A percentile compares a stretch with the other conserved stretches of the same genome.
Evolutionary conservation across 768 basidiomycete genomes (phyloP).

Genomic region (Rhodocollybia butyracea): DNA sequence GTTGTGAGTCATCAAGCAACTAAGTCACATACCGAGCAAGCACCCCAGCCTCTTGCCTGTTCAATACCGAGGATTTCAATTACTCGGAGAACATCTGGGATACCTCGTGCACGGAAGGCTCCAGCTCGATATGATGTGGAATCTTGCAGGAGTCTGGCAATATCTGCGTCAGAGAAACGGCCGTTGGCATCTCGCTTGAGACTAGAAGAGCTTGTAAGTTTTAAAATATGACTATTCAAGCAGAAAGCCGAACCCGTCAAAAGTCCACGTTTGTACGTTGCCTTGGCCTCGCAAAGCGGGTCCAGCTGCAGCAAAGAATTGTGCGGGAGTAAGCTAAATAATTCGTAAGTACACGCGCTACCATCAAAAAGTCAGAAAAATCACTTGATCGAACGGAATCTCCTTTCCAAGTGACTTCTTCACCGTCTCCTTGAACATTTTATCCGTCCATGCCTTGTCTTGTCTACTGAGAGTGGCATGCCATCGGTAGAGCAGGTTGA

Average conservation of each 20-base stretch:
- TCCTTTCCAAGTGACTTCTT: not conserved
- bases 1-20: not conserved
- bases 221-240: not conserved
- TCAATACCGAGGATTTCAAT: constrained; percentile 57
- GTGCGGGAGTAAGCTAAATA: not conserved
- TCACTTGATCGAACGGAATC: not conserved
- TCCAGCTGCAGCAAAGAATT: not conserved
- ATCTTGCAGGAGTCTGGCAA: constrained; percentile 43
- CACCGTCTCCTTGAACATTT: constrained; percentile 32
- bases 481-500: constrained; percentile 59
- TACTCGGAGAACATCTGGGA: constrained; percentile 42
- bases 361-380: not conserved
- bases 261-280: constrained; percentile 39
- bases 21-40: constrained; percentile 31
- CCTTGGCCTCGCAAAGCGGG: not conserved
- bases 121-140: constrained; percentile 45
- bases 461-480: constrained; percentile 48
- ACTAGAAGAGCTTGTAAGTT: constrained; percentile 7
- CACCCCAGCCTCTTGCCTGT: constrained; percentile 54
- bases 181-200: constrained; percentile 21
- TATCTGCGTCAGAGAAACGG: constrained; percentile 48
- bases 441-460: constrained; percentile 53
- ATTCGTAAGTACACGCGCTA: no score
- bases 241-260: constrained; percentile 35
- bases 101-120: constrained; percentile 45